Conservation (phyloP, 2,329 filamentous ascomycete genomes). For the Cercospora zeina region DNA sequence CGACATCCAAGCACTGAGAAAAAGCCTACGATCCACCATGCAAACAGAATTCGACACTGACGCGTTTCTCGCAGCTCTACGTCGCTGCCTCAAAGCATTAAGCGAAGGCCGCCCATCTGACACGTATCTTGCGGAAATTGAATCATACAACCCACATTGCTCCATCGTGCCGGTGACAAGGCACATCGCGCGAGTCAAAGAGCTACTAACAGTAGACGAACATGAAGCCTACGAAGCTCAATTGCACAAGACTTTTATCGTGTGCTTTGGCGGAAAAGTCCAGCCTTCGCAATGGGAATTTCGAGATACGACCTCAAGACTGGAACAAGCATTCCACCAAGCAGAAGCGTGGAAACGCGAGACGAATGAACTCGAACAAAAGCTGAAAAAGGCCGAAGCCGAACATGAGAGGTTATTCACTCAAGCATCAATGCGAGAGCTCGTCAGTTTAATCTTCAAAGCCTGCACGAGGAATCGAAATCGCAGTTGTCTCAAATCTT, state of each 20-base stretch:
- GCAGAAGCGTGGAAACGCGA: not conserved
- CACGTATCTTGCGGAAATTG: not conserved
- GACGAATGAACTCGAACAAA: not conserved
- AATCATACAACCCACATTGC: not conserved
- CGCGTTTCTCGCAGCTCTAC: not conserved
- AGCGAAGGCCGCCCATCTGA: not conserved
- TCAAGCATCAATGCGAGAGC: not conserved
- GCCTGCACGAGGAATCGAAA: too few relatives aligned
- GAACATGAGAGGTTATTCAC: not conserved
- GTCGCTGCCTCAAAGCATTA: not conserved
- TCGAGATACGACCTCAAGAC: not conserved
- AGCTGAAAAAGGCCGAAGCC: not conserved
- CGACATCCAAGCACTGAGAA: too few relatives aligned
- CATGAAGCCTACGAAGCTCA: not conserved
- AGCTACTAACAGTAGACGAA: not conserved
- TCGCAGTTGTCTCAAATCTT: too few relatives aligned
- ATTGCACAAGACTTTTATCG: not conserved
- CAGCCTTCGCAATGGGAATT: not conserved
- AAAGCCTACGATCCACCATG: not conserved
- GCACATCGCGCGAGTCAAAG: not conserved
- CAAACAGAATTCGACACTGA: not conserved
- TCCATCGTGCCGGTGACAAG: not conserved
- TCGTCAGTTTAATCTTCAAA: too few relatives aligned
- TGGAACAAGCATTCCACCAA: not conserved
- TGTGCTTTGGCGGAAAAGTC: not conserved